Conservation (phyloP, 179 eudicot species). For the Camellia oleifera region DNA sequence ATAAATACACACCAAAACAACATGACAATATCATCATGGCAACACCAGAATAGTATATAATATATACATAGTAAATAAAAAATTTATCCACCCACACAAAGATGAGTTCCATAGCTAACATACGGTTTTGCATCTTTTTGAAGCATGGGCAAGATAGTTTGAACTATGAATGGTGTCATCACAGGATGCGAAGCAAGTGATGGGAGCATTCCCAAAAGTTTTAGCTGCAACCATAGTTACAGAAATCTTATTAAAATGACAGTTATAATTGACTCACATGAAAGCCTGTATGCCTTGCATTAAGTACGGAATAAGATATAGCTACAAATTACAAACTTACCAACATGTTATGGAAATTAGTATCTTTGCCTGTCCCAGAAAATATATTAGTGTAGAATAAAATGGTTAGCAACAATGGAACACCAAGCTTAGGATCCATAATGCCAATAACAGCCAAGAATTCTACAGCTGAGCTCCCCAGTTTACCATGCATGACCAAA, state of each 20-base stretch:
- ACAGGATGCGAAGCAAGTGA: conserved; percentile 80
- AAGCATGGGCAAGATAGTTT: conserved; percentile 87
- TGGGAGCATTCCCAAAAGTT: conserved; percentile 71
- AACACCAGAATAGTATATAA: background rate
- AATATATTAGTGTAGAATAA: conserved; percentile 60
- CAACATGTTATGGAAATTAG: conserved; percentile 37
- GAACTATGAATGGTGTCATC: conserved; percentile 74
- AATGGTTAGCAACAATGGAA: conserved; percentile 60
- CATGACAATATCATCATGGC: conserved; percentile 5
- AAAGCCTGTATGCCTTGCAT: background rate
- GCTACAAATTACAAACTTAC: conserved; percentile 40
- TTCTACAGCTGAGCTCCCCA: conserved; percentile 60
- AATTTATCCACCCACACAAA: background rate
- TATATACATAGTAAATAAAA: background rate
- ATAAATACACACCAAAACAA: background rate
- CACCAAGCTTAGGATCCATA: conserved; percentile 73
- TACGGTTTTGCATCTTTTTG: conserved; percentile 78
- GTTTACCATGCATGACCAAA: conserved; percentile 50
- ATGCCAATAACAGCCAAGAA: conserved; percentile 53
- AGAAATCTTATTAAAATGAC: background rate
- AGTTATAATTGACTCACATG: background rate
- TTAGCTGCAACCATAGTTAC: conserved; percentile 50
- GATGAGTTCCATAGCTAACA: conserved; percentile 21
- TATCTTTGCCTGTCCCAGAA: conserved; percentile 31
- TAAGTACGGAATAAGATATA: background rate